A percentile compares a stretch with the other conserved stretches of the same genome.
These are phyloP conservation scores for Chenopodium formosanum DNA, from an alignment of 148 eudicot genomes.

Conservation along the genomic window DNA sequence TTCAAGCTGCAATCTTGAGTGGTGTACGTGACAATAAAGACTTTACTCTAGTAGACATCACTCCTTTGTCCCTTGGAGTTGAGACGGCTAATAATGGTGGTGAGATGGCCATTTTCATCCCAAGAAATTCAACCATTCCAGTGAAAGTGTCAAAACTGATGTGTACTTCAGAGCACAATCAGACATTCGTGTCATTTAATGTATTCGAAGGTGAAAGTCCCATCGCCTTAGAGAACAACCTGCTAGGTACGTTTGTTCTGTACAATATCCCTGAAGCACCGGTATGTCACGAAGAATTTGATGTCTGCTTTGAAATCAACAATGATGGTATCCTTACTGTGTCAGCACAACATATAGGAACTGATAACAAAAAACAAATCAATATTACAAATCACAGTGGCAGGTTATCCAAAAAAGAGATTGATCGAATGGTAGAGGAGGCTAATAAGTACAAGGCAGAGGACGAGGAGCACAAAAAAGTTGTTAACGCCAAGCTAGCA, in stretches of 20 bases:
- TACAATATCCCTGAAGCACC: background rate
- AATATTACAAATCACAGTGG: background rate
- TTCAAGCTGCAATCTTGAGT: too few relatives aligned
- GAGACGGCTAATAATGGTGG: too few relatives aligned
- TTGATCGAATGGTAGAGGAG: background rate
- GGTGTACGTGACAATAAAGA: too few relatives aligned
- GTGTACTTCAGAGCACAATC: too few relatives aligned
- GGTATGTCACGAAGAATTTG: background rate
- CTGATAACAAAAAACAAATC: constrained; percentile 5
- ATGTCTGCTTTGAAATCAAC: background rate
- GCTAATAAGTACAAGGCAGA: background rate
- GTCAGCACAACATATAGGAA: background rate
- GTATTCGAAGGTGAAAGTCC: too few relatives aligned
- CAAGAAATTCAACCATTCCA: too few relatives aligned
- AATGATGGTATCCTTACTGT: constrained; percentile 4
- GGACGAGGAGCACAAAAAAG: background rate
- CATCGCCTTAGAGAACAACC: background rate
- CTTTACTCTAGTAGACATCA: too few relatives aligned
- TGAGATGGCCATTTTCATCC: too few relatives aligned
- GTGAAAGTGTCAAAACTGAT: too few relatives aligned
- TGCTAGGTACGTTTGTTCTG: background rate
- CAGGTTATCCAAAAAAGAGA: background rate
- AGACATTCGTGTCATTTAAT: too few relatives aligned
- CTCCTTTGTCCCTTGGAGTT: too few relatives aligned
- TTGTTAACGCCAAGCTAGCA: background rate